Base-by-base conservation (phyloP, 495 filamentous ascomycete genomes). In the Trichoderma reesei region DNA sequence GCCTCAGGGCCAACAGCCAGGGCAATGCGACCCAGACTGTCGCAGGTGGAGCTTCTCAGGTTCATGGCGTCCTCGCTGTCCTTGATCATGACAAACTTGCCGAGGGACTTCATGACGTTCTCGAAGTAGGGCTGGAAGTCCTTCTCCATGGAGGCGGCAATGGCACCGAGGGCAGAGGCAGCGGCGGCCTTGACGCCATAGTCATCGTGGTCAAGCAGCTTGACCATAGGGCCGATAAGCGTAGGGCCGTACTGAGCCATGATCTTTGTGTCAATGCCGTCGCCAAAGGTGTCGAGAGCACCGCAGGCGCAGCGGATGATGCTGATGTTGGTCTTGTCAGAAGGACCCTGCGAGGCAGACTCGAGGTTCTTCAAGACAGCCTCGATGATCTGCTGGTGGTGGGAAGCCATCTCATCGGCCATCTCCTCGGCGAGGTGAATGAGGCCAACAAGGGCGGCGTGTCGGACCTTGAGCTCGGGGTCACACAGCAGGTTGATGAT, bases 351-450 rank as follows among this genome's bases (percentile, higher is more conserved):
- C 73, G 86, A 86, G 33, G 91, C 88, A 51, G 88, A 83, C 68
- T 96, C 90, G 61, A 96, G 80, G 78, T 96, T 96, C 80, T 89
- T 84, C 71, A 97, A 83, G 1, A 98, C 79, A 31, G 88, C 82
- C 16, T 89, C 88, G 72, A 98, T 88, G 59, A 98, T 82, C 46
- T 81, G 81, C 61, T 87, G 84, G 74, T 98, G 94, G 73, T 92
- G 86, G 46, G 87, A 83, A 64, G 86, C 86, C 66, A 98, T 83
- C 70, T 94, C 91, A 70, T 95, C 91, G 2, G 92, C 86, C 8
- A 98, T 83, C 65, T 98, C 95, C 67, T 98, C 95, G 16, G 92
- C 92, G 41, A 98, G 78, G 62, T 91, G 86, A 64, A 91, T 90
- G 61, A 98, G 86, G 31, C 90, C 87, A 66, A 96, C 86, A 60